Base-by-base conservation (phyloP, 805 yeast genomes). In the Saccharomycopsis malanga region DNA sequence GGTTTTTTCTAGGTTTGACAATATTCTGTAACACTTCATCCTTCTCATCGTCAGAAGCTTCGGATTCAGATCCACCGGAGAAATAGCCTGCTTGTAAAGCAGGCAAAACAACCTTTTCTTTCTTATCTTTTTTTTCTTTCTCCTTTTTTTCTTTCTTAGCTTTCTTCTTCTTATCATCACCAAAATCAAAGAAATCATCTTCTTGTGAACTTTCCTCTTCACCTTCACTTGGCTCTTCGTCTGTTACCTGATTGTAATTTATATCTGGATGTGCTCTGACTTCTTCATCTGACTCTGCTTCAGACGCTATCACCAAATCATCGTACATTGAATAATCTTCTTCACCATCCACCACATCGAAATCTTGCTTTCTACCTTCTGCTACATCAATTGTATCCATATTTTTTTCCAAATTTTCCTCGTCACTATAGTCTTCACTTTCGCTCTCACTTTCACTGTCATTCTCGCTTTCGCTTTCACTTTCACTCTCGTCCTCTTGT, bases 51-150 rank as follows among this genome's bases (percentile, higher is more conserved):
- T 69, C 72, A 27, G 63, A 68, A 40, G 63, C 68, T 37, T 76
- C 82, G 14, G 73, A 78, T 30, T 85, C 94, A 1, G 86, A 81
- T 2, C 84, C 96, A 4, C 87, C 94, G 4, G 96, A 87, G 50
- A 74, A 75, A 63, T 86, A 93, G 3, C 98, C 98, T 1, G 77
- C 67, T 45, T 82, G 79, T 43, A 88, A 68, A 39, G 76, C 79
- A 0, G 96, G 96, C 12, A 87, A 70, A 9, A 60, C 61, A n/a
- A 59, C 29, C 34, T 61, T 61, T 43, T 61, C 57, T 15, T 66
- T 62, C 44, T 58, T 50, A 42, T 65, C 58, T 32, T 56, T 54
- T 44, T 58, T 58, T 12, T 60, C 55, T 34, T 57, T 46, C 39
- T 56, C 52, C 46, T 50, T 56, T 36, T 57, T 53, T 25, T 55